These are phyloP conservation scores for Crithidia brevicula DNA, from an alignment of 208 protist species.

Conservation along the genomic window DNA sequence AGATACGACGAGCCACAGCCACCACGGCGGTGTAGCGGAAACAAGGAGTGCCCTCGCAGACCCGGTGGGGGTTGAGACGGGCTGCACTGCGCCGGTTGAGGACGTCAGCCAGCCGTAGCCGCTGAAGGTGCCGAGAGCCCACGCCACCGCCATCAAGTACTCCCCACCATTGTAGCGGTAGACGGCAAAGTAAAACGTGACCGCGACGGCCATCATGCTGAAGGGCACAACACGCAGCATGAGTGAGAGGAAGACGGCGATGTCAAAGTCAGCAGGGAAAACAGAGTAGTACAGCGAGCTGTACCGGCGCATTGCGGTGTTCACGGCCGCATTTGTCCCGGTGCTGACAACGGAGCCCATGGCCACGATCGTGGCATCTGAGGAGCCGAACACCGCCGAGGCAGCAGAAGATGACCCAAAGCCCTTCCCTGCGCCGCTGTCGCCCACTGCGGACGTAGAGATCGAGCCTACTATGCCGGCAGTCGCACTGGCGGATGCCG, in stretches of 20 bases:
- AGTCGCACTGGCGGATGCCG: neutral
- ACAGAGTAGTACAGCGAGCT: slow-evolving; percentile 47
- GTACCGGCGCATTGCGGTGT: slow-evolving; percentile 15
- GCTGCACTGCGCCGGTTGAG: slow-evolving; percentile 21
- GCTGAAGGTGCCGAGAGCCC: slow-evolving; percentile 71
- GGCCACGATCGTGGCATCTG: neutral
- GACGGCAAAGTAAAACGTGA: slow-evolving; percentile 58
- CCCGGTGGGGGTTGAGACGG: neutral
- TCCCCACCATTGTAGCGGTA: slow-evolving; percentile 57
- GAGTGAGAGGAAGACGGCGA: slow-evolving; percentile 48
- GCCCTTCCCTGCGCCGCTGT: neutral
- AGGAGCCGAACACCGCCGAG: neutral
- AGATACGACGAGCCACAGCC: slow-evolving; percentile 78
- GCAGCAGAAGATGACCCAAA: neutral
- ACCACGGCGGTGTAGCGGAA: slow-evolving; percentile 23
- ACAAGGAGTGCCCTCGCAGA: neutral
- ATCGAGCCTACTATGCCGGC: neutral
- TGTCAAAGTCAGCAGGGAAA: slow-evolving; percentile 57
- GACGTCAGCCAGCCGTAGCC: slow-evolving; percentile 59
- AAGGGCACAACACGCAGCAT: slow-evolving; percentile 53
- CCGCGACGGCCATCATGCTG: slow-evolving; percentile 39
- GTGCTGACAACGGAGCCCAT: neutral
- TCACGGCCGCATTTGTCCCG: neutral
- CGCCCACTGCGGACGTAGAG: neutral
- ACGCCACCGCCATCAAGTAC: slow-evolving; percentile 70